Evolutionary conservation across 805 yeast genomes (phyloP), one percentile per base, ranked within the genome.

Genomic region (Lachancea waltii): DNA sequence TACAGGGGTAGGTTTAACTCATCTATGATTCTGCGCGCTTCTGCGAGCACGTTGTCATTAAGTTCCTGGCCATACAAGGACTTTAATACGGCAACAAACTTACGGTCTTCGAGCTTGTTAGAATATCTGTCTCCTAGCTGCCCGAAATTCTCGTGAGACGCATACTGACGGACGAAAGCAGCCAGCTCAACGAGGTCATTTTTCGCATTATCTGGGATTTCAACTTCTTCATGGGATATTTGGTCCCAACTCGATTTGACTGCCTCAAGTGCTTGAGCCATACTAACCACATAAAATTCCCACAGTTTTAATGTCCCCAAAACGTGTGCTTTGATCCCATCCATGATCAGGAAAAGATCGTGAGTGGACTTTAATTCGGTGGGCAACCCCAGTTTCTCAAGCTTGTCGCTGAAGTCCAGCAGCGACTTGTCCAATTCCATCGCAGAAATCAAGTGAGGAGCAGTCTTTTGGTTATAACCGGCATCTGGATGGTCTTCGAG

Each of bases 361-460:
- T 62, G 68, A 9, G 67, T 65, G 13, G 60, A 56, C 3, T 63
- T 55, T 30, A 89, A 59, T 0, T 58, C 65, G 0, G 80, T 70
- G 5, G 95, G 87, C 40, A 74, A 77, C 0, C 83, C 84, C 30
- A 74, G 68, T 29, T 68, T 56, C 27, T 60, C 64, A 64, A 90
- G 67, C 3, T 70, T 60, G 3, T 57, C 56, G 29, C 95, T 83
- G 49, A 81, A 86, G 13, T 78, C 73, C 14, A 81, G 56, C 33
- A 89, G 65, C n/a, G 70, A 67, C 13, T 62, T 67, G 58, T 90
- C 98, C 40, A 90, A 71, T 50, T 81, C 96, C 28, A 87, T 80
- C 1, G 97, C 97, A 3, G 95, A 64, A 10, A 57, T 68, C 45
- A 90, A 70, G 62, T 90, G 96, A 4, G 97, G 97, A 2, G 97